A percentile compares a stretch with the other conserved stretches of the same genome.
phyloP scores from a whole-genome alignment of 305 asterid genomes.

The Fraxinus velutina region DNA sequence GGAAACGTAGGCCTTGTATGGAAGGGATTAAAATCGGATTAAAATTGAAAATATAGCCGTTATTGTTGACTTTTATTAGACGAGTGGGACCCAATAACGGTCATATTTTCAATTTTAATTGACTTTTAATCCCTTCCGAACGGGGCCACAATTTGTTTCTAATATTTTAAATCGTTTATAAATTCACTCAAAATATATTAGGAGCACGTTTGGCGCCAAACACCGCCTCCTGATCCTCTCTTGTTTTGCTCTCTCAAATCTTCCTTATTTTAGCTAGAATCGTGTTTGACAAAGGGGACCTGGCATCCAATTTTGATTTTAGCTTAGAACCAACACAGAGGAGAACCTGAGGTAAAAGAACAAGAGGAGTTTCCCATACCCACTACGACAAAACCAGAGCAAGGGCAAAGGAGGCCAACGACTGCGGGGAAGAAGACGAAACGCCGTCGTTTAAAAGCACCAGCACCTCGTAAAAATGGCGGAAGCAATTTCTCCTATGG shows the following conservation, averaged over 20 bases:
- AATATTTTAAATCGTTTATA: not conserved
- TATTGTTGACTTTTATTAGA: no score
- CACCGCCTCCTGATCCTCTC: not conserved
- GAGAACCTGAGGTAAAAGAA: not conserved
- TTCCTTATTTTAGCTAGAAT: not conserved
- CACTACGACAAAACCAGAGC: not conserved
- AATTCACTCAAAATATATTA: not conserved
- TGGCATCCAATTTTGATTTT: not conserved
- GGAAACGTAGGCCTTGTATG: no score
- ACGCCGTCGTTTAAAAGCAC: conserved; percentile 22
- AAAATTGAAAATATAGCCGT: no score
- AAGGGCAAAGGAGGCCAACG: conserved; percentile 8
- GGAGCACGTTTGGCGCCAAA: not conserved
- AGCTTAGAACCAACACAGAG: not conserved
- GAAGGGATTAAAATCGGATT: no score
- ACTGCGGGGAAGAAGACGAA: not conserved
- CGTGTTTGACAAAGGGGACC: not conserved
- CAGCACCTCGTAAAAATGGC: conserved; percentile 44
- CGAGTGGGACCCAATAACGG: no score
- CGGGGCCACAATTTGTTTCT: not conserved
- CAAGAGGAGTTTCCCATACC: not conserved
- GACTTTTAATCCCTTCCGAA: no score
- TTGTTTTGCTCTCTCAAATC: not conserved
- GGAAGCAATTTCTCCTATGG: conserved; percentile 60
- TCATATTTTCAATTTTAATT: no score